Base-by-base conservation (phyloP, 345 rosid genomes). In the Streptanthus diversifolius region DNA sequence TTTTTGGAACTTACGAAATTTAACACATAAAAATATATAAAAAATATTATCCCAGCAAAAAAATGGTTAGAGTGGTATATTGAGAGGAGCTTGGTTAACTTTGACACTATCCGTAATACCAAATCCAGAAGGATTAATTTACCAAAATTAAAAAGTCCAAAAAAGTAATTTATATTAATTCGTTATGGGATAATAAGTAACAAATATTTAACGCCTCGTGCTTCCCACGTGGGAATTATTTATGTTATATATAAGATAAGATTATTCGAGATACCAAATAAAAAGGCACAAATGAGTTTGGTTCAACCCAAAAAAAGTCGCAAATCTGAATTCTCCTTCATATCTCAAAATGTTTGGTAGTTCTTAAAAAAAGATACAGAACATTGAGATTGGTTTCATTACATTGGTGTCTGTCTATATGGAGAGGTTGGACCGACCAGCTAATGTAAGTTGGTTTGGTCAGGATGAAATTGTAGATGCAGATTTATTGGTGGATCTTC, bases 191-290 rank as follows among this genome's bases (percentile, higher is more conserved):
- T 13, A 13, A 3, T 25, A 36, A 5, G 8, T 25, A 37, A 19
- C 32, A 18, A 59, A 65, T 65, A 56, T 36, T 40, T 75, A 60
- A 67, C 5, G 1, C 36, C 68, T 68, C 73, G 73, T 75, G 79
- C 79, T 59, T 75, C 69, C 62, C 79, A 60, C 79, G 74, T 75
- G 73, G 73, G 55, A 15, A 48, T 67, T 67, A 2, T 66, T 65
- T 66, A 48, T 66, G 22, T 14, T 48, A 9, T 47, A 25, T 49
- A 57, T 30, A 33, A 29, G 27, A 24, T 22, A 15, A 66, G 13
- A 48, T 47, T 19, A 40, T 40, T 57, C 0, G 39, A 25, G 35
- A 7, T 5, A 11, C 45, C 14, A n/a, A 51, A 41, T 32, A 51
- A 22, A 51, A 40, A 43, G 27, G 27, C 53, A 43, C 37, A 44